Evolutionary conservation across 768 basidiomycete species (phyloP), one percentile per base, ranked within the genome.

Genomic region (Xerocomus spinulosus): DNA sequence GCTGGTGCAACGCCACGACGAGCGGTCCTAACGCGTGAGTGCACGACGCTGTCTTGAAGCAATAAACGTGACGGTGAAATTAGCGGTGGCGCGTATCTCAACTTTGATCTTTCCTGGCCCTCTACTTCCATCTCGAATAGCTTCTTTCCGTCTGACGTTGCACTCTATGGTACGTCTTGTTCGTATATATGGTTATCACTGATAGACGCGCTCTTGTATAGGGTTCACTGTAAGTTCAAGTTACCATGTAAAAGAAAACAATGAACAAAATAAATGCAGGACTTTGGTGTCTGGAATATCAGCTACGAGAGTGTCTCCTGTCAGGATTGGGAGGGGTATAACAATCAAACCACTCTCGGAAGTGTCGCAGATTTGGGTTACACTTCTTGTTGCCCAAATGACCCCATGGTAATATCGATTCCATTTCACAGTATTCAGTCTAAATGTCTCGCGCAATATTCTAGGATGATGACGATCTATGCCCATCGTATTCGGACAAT

Each of bases 221-320:
- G 73, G 73, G 7, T 76, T 66, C 51, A 64, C 70, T 9, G 73
- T 75, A 42, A 56, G 71, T 53, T 39, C 13, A 29, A 38, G 28
- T 15, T 25, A 12, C 18, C 9, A 38, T 18, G 3, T 18, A 4
- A 23, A 21, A 28, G 25, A 10, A 25, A 29, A 30, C 9, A 10
- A 14, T 29, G 41, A 35, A 21, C 4, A 10, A 30, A 35, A 41
- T 33, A 13, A 39, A 34, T 46, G 48, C 36, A 86, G 84, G 90
- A 91, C 59, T 92, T 91, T 70, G 87, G 90, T 42, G 80, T 91
- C 17, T 92, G 90, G 89, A 89, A 90, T 57, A 71, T 88, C 57
- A 81, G 75, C 15, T 91, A 91, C 61, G 67, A 80, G 55, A 72
- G 68, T 24, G 80, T 90, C 9, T 67, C 80, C 25, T 92, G 89